Evolutionary conservation across 768 basidiomycete species (phyloP), one percentile per base, ranked within the genome.

Genomic region (Lyophyllum atratum): DNA sequence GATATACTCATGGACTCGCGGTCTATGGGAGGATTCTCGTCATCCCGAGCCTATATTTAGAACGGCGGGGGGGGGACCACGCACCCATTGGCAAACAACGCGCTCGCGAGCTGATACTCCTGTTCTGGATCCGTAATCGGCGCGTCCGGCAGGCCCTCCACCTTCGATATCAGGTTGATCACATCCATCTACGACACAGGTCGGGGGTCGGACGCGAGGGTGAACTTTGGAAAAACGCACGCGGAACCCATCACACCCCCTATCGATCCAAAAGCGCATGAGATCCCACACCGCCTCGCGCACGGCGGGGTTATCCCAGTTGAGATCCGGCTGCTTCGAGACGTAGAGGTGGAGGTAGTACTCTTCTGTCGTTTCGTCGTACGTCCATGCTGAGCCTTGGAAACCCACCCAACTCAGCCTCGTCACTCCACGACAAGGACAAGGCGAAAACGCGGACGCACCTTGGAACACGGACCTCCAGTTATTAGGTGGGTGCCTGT

Each of bases 171-270:
- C 49, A 84, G 66, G 67, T 89, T 87, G 70, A 89, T 89, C 47
- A 85, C 83, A 53, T 89, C 86, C 85, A 86, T 85, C 85, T 85
- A 59, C 39, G 51, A 52, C 40, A 37, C 14, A 50, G 19, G 29
- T 11, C 11, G 14, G 37, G 15, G 37, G 15, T 14, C 9, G 37
- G 37, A 10, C 7, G 37, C 9, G 14, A 39, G 15, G 37, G 15
- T 10, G 44, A 44, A 22, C 17, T 14, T 26, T 14, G 25, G 37
- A 11, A 48, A 21, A 21, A 71, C 84, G 54, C 62, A 90, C 85
- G 21, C 88, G 74, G 69, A 92, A 92, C 1, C 89, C 90, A 58
- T 90, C 88, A 58, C 85, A 85, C 1, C 90, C 89, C 48, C 84
- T 74, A 52, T 84, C 78, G n/a, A 90, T 75, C 89, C 89, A 91